Evolutionary conservation across 192 early-diverging fungal genomes (phyloP).

Genomic region (Coemansia sp.): DNA sequence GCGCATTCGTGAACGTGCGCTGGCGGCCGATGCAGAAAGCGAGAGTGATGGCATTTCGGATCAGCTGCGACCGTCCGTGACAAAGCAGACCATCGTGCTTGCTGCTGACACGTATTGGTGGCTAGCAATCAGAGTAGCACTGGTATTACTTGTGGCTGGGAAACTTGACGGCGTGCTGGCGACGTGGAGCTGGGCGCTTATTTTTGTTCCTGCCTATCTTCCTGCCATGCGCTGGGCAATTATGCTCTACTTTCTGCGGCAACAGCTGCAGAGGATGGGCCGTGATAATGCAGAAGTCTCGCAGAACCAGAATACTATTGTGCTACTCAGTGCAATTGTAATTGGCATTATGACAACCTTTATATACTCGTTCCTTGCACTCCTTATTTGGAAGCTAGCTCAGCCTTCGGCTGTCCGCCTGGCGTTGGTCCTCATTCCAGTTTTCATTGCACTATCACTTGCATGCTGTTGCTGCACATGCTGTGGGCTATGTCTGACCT

Average conservation of each 20-base stretch:
- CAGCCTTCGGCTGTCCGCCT: conserved; percentile 51
- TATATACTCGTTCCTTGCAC: conserved; percentile 58
- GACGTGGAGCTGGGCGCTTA: conserved; percentile 61
- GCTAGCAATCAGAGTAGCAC: conserved; percentile 62
- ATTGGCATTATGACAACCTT: conserved; percentile 42
- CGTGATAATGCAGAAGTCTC: conserved; percentile 19
- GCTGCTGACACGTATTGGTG: conserved; percentile 63
- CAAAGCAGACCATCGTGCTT: conserved; percentile 25
- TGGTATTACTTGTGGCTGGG: conserved; percentile 66
- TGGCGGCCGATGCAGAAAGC: not conserved
- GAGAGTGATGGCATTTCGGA: not conserved
- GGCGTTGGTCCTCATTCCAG: conserved; percentile 63
- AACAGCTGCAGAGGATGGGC: conserved; percentile 49
- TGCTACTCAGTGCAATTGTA: conserved; percentile 52
- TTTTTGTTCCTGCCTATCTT: conserved; percentile 71
- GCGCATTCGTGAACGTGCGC: conserved; percentile 3
- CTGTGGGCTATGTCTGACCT: conserved; percentile 33
- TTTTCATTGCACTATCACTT: conserved; percentile 59
- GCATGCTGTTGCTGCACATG: conserved; percentile 49
- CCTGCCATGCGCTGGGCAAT: conserved; percentile 59
- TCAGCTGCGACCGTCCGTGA: not conserved
- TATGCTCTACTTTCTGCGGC: conserved; percentile 45
- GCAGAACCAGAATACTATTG: conserved; percentile 35
- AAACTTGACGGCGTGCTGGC: conserved; percentile 57
- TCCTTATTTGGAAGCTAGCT: conserved; percentile 56